Evolutionary conservation across 192 early-diverging fungal genomes (phyloP), one percentile per base, ranked within the genome.

Genomic region (Entrophospora sp.): DNA sequence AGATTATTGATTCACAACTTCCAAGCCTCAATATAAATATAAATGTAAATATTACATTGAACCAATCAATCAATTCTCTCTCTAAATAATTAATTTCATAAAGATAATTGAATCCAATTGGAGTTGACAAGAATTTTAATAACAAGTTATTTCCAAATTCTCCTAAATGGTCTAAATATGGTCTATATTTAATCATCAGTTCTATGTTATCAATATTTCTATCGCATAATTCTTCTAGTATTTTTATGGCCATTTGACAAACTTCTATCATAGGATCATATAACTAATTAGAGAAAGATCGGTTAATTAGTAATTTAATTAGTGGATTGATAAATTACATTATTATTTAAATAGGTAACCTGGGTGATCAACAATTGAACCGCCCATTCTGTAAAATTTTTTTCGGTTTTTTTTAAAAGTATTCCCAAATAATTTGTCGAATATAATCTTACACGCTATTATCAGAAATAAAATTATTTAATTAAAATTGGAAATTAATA

Each of bases 31-130:
- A 40, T 36, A 4, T 16, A 43, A 30, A 3, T 24, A 37, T n/a
- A n/a, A n/a, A n/a, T n/a, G n/a, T 30, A 2, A 27, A 46, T 25
- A 60, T 45, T 78, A 91, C 90, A 79, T 86, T 82, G 65, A 83
- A 85, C 91, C 91, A 93, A n/a, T 85, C 80, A 40, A 84, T 81
- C 80, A 91, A 83, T 68, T 93, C 86, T 34, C 74, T 73, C 56
- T 86, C 74, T 18, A 90, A 78, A 73, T 87, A 93, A n/a, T 78
- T 82, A 24, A 84, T 66, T 20, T 86, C 77, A 22, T 80, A 68
- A 31, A 93, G 69, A 57, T 89, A 88, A n/a, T 71, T 57, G 68
- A 90, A 91, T 2, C 91, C 91, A n/a, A 72, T 79, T 4, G 87
- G 81, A 1, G 79, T 81, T 8, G 86, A 82, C 34, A 92, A 71